These are phyloP conservation scores for Phytophthora quininea DNA, from an alignment of 352 stramenopile species.

Conservation along the genomic window DNA sequence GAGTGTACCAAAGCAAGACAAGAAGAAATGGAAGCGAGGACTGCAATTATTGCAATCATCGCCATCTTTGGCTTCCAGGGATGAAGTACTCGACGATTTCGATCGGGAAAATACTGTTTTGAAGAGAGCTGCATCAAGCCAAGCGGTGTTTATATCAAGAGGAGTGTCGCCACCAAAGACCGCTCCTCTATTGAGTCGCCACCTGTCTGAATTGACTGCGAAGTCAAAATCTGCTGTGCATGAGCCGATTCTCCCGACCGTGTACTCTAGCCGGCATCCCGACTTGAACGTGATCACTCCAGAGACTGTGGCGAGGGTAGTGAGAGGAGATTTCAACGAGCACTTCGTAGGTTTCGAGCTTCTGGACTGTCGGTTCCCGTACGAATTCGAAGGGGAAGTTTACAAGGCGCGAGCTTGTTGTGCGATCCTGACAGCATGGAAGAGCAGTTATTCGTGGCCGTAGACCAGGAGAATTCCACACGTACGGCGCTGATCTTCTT, in stretches of 20 bases:
- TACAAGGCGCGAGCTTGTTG: conserved; percentile 46
- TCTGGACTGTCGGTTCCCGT: conserved; percentile 68
- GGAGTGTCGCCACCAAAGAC: conserved; percentile 2
- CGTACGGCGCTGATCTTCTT: conserved; percentile 67
- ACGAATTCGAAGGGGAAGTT: conserved; percentile 54
- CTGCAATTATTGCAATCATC: not conserved
- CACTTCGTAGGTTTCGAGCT: conserved; percentile 41
- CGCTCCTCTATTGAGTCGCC: conserved; percentile 10
- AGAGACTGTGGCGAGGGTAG: conserved; percentile 42
- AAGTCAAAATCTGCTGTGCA: conserved; percentile 6
- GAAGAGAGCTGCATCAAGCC: conserved; percentile 26
- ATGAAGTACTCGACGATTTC: conserved; percentile 2
- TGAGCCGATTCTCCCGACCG: conserved; percentile 44
- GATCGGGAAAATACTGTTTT: not conserved
- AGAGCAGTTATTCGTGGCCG: conserved; percentile 35
- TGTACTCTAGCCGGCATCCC: conserved; percentile 57
- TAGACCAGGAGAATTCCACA: conserved; percentile 23
- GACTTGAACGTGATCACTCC: conserved; percentile 69
- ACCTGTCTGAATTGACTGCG: conserved; percentile 20
- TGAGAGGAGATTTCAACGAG: conserved; percentile 43
- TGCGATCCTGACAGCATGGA: conserved; percentile 53
- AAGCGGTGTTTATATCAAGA: conserved; percentile 4
- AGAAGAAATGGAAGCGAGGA: conserved; percentile 41
- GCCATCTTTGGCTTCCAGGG: not conserved
- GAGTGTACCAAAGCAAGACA: conserved; percentile 7